These are phyloP conservation scores for Salix viminalis DNA, from an alignment of 345 rosid species.

Conservation along the genomic window DNA sequence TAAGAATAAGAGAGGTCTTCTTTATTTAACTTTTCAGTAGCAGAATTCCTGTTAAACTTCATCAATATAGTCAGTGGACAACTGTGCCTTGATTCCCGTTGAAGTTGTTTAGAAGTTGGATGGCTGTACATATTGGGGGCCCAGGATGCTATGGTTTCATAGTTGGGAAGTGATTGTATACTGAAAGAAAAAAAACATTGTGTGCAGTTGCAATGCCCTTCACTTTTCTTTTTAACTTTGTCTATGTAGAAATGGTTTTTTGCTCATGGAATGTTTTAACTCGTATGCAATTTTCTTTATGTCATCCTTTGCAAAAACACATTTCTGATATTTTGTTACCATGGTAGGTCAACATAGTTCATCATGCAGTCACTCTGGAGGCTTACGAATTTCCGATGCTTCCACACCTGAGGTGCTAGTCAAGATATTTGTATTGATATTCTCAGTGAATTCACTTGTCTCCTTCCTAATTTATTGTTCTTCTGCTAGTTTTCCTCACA, in stretches of 20 bases:
- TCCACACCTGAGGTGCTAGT: slow-evolving; percentile 85
- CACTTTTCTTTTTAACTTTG: not conserved
- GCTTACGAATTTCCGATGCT: slow-evolving; percentile 66
- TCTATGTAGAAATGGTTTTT: not conserved
- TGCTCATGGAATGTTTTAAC: not conserved
- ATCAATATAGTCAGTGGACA: no score
- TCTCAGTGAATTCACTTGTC: slow-evolving; percentile 19
- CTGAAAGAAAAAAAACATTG: not conserved
- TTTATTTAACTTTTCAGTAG: not conserved
- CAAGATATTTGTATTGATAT: slow-evolving; percentile 6
- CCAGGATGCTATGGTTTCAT: not conserved
- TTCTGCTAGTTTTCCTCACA: slow-evolving; percentile 11
- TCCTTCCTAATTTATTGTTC: not conserved
- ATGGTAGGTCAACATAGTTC: slow-evolving; percentile 51
- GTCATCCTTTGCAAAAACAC: not conserved
- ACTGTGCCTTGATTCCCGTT: no score
- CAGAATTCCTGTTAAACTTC: not conserved
- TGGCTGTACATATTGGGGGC: not conserved
- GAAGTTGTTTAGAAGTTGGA: not conserved
- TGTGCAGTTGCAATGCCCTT: not conserved
- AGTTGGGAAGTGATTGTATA: not conserved
- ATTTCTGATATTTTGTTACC: slow-evolving; percentile 18
- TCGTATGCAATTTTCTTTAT: not conserved
- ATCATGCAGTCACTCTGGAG: slow-evolving; percentile 54
- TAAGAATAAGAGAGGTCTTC: not conserved